A percentile compares a stretch with the other conserved stretches of the same genome.
Conservation (phyloP, 2,329 filamentous ascomycete genomes). For the Penicillium oxalicum region DNA sequence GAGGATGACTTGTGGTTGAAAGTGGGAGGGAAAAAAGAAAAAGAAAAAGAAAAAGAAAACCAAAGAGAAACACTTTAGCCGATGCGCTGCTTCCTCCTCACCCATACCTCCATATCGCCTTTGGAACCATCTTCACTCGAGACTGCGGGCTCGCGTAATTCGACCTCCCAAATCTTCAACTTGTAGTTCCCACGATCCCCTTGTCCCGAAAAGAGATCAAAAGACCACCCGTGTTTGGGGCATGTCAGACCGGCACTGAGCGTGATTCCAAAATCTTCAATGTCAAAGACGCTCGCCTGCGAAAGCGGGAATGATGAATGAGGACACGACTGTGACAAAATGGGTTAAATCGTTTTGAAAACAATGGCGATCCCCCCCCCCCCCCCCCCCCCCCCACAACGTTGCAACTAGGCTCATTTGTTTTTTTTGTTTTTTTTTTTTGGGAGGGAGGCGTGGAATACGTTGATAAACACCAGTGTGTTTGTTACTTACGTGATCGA, state of each 20-base stretch:
- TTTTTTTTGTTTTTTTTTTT: too few relatives aligned
- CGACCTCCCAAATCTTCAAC: conserved; percentile 59
- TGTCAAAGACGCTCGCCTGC: conserved; percentile 58
- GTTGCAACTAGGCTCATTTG: too few relatives aligned
- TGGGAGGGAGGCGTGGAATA: too few relatives aligned
- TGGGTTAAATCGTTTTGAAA: neutral
- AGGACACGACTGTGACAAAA: conserved; percentile 53
- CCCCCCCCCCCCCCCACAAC: neutral
- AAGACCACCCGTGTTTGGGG: conserved; percentile 66
- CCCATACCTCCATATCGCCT: conserved; percentile 30
- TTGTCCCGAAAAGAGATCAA: conserved; percentile 59
- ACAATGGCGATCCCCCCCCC: conserved; percentile 2
- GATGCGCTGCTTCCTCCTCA: conserved; percentile 30
- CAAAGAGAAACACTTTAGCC: conserved; percentile 12
- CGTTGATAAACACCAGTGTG: too few relatives aligned
- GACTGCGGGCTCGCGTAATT: conserved; percentile 40
- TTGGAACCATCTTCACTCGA: conserved; percentile 1
- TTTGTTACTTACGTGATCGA: conserved; percentile 54
- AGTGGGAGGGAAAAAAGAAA: too few relatives aligned
- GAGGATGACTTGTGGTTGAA: too few relatives aligned
- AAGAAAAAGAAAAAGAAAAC: too few relatives aligned
- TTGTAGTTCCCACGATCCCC: conserved; percentile 58
- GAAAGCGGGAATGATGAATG: conserved; percentile 63
- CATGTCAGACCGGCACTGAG: conserved; percentile 54
- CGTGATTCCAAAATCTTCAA: conserved; percentile 61